Conservation (phyloP, 2,329 filamentous ascomycete genomes). For the Trichoderma sp. region DNA sequence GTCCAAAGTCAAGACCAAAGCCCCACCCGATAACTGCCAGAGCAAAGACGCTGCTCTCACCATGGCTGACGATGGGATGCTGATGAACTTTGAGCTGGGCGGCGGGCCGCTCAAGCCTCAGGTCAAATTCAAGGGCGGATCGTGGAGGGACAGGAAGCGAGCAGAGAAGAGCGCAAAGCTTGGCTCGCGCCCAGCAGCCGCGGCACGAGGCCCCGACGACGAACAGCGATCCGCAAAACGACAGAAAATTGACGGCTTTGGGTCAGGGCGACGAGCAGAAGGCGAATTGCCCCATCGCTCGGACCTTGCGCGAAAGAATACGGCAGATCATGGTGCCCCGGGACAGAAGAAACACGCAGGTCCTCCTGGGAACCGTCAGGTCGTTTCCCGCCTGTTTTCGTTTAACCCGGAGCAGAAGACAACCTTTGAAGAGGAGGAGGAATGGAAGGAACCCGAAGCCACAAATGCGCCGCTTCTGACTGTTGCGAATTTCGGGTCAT, state of each 20-base stretch:
- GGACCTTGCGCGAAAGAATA: slow-evolving; percentile 9
- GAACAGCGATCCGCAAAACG: slow-evolving; percentile 47
- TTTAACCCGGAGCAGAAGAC: slow-evolving; percentile 79
- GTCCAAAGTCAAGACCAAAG: slow-evolving; percentile 2
- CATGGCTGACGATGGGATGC: slow-evolving; percentile 95
- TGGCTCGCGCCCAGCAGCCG: slow-evolving; percentile 29
- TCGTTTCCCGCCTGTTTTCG: slow-evolving; percentile 90
- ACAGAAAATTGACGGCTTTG: slow-evolving; percentile 42
- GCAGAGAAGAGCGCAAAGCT: slow-evolving; percentile 50
- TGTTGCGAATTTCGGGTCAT: slow-evolving; percentile 81
- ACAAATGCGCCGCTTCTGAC: slow-evolving; percentile 89
- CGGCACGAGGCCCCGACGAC: slow-evolving; percentile 33
- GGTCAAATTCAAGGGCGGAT: slow-evolving; percentile 79
- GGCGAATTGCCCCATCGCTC: slow-evolving; percentile 9
- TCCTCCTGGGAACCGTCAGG: slow-evolving; percentile 47
- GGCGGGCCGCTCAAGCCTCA: slow-evolving; percentile 64
- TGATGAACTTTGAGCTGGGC: slow-evolving; percentile 85
- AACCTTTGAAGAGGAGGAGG: slow-evolving; percentile 50
- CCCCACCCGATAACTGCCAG: slow-evolving; percentile 18
- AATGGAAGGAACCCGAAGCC: slow-evolving; percentile 64
- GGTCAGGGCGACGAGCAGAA: slow-evolving; percentile 22
- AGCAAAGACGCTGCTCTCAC: slow-evolving; percentile 5
- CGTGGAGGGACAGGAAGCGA: slow-evolving; percentile 84
- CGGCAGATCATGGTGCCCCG: slow-evolving; percentile 1
- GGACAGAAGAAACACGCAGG: slow-evolving; percentile 21